Conservation (phyloP, 305 asterid genomes). For the Fraxinus floribunda region DNA sequence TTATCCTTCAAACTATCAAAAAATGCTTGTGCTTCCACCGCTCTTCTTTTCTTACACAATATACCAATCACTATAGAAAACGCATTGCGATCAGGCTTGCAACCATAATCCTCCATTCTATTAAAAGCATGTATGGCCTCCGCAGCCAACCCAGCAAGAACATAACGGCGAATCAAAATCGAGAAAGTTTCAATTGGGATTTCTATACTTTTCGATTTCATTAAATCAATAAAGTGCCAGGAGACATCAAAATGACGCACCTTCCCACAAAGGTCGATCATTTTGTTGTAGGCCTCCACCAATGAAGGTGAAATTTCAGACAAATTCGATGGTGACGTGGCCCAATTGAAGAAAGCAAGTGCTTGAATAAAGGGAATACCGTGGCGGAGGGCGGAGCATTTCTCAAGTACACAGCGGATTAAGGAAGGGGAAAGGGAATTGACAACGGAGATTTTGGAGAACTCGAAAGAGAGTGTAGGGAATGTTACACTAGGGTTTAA, state of each 20-base stretch:
- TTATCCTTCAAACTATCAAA: conserved; percentile 72
- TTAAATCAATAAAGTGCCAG: conserved; percentile 64
- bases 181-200: conserved; percentile 61
- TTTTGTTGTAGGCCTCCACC: conserved; percentile 50
- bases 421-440: conserved; percentile 39
- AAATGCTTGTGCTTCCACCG: conserved; percentile 73
- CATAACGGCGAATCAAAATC: conserved; percentile 70
- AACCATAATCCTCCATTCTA: conserved; percentile 76
- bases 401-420: conserved; percentile 52
- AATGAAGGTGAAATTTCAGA: conserved; percentile 1
- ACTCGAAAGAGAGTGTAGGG: conserved; percentile 57
- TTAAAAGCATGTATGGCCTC: conserved; percentile 82
- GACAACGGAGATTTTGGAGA: conserved; percentile 41
- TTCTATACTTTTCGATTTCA: conserved; percentile 45
- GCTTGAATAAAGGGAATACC: conserved; percentile 82
- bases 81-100: conserved; percentile 63
- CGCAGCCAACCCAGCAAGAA: conserved; percentile 71
- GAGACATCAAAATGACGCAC: conserved; percentile 78
- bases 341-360: conserved; percentile 91
- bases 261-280: conserved; percentile 80
- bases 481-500: conserved; percentile 50
- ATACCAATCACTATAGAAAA: conserved; percentile 63
- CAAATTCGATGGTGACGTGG: conserved; percentile 19
- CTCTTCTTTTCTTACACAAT: conserved; percentile 71
- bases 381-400: conserved; percentile 73